Percentiles rank a stretch among this genome's conserved stretches.
Conservation (phyloP, 352 stramenopile species). For the Pythium sp. region DNA sequence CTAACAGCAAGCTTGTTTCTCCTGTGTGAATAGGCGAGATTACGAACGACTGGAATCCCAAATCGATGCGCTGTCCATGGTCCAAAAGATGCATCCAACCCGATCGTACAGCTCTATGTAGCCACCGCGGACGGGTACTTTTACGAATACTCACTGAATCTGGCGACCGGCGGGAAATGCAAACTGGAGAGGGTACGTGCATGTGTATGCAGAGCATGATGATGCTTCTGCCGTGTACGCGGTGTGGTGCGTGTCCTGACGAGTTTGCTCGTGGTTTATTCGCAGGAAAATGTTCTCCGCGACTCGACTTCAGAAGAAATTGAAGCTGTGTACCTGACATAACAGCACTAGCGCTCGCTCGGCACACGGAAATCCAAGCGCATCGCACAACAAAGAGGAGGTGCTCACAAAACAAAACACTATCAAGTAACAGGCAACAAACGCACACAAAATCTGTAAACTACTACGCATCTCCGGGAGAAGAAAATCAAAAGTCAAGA, state of each 20-base stretch:
- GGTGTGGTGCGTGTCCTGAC: not conserved
- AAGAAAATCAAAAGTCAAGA: not conserved
- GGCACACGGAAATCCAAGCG: not conserved
- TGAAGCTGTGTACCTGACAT: slow-evolving; percentile 79
- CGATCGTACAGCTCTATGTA: slow-evolving; percentile 73
- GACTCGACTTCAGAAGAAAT: slow-evolving; percentile 86
- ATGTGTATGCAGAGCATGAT: not conserved
- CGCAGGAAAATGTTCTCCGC: slow-evolving; percentile 79
- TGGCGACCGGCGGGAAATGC: slow-evolving; percentile 70
- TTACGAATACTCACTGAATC: slow-evolving; percentile 85
- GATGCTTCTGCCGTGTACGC: not conserved
- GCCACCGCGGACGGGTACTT: slow-evolving; percentile 81
- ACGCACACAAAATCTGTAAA: not conserved
- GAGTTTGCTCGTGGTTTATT: slow-evolving; percentile 4
- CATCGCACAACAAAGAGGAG: not conserved
- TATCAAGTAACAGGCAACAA: not conserved
- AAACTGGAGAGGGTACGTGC: slow-evolving; percentile 68
- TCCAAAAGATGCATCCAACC: slow-evolving; percentile 44
- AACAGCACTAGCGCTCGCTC: slow-evolving; percentile 2
- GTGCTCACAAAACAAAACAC: not conserved
- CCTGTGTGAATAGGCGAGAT: slow-evolving; percentile 44
- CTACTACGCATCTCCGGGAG: not conserved
- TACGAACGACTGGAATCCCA: slow-evolving; percentile 64
- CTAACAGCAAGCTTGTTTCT: not conserved
- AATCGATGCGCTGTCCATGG: slow-evolving; percentile 83